Evolutionary conservation across 768 basidiomycete species (phyloP).

Genomic region (Leccinum uliginosum): DNA sequence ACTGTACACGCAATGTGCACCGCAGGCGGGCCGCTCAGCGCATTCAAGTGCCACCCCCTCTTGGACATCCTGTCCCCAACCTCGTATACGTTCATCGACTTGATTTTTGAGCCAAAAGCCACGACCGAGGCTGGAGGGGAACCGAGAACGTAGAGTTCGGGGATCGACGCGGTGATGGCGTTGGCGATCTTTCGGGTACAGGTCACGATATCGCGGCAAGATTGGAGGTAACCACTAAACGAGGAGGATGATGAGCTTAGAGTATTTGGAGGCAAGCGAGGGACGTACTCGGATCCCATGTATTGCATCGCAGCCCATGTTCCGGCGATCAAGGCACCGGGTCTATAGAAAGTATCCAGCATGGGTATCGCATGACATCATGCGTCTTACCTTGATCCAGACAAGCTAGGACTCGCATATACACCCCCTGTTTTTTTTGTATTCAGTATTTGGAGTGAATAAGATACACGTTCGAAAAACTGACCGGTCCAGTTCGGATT

Average conservation of each 20-base stretch:
- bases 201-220: slow-evolving; percentile 78
- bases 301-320: slow-evolving; percentile 97
- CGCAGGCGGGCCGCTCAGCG: slow-evolving; percentile 69
- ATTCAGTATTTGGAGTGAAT: background rate
- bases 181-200: slow-evolving; percentile 67
- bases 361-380: background rate
- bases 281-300: slow-evolving; percentile 76
- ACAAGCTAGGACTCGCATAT: slow-evolving; percentile 85
- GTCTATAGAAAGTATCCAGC: slow-evolving; percentile 38
- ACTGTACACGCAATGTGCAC: slow-evolving; percentile 96
- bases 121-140: slow-evolving; percentile 88
- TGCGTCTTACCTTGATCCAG: slow-evolving; percentile 73
- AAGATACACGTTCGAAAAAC: slow-evolving; percentile 10
- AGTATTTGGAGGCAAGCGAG: background rate
- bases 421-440: slow-evolving; percentile 57
- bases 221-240: slow-evolving; percentile 77
- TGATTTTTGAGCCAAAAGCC: slow-evolving; percentile 71
- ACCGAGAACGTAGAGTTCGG: slow-evolving; percentile 85
- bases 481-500: slow-evolving; percentile 74
- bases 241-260: background rate
- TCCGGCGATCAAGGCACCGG: slow-evolving; percentile 89
- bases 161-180: slow-evolving; percentile 61
- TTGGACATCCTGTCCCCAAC: slow-evolving; percentile 87
- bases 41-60: slow-evolving; percentile 91
- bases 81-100: slow-evolving; percentile 61